Evolutionary conservation across 257 asterid species (phyloP).

Genomic region (Mentha longifolia): DNA sequence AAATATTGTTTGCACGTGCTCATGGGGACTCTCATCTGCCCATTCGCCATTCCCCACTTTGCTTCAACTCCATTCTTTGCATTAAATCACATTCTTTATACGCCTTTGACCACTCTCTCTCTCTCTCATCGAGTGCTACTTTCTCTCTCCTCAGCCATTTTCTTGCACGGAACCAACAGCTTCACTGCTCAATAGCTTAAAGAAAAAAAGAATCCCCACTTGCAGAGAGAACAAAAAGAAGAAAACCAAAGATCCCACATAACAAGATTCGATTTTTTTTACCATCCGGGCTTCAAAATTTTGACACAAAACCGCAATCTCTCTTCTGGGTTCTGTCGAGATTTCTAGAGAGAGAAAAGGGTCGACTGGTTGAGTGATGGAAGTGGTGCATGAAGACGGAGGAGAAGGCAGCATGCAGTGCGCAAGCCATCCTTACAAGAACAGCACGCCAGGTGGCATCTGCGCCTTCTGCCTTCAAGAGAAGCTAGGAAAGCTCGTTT

Average conservation of each 20-base stretch:
- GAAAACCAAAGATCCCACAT: slow-evolving; percentile 25
- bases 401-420: slow-evolving; percentile 72
- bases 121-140: slow-evolving; percentile 11
- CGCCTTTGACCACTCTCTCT: slow-evolving; percentile 50
- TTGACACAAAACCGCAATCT: not conserved
- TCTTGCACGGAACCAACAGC: slow-evolving; percentile 26
- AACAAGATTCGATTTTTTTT: slow-evolving; percentile 10
- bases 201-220: no score
- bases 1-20: slow-evolving; percentile 60
- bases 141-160: slow-evolving; percentile 31
- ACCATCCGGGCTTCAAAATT: slow-evolving; percentile 9
- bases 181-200: slow-evolving; percentile 5
- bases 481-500: slow-evolving; percentile 88
- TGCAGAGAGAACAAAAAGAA: not conserved
- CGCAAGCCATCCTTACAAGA: slow-evolving; percentile 70
- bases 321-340: not conserved
- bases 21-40: slow-evolving; percentile 49
- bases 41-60: slow-evolving; percentile 40
- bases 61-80: slow-evolving; percentile 50
- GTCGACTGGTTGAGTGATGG: slow-evolving; percentile 52
- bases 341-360: slow-evolving; percentile 36
- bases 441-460: slow-evolving; percentile 86
- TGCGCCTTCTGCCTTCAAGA: slow-evolving; percentile 94
- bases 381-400: slow-evolving; percentile 79
- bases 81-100: slow-evolving; percentile 27